A percentile compares a stretch with the other conserved stretches of the same genome.
Evolutionary conservation across 2,329 filamentous ascomycete species (phyloP).

Genomic region (Stachybotrys elegans): DNA sequence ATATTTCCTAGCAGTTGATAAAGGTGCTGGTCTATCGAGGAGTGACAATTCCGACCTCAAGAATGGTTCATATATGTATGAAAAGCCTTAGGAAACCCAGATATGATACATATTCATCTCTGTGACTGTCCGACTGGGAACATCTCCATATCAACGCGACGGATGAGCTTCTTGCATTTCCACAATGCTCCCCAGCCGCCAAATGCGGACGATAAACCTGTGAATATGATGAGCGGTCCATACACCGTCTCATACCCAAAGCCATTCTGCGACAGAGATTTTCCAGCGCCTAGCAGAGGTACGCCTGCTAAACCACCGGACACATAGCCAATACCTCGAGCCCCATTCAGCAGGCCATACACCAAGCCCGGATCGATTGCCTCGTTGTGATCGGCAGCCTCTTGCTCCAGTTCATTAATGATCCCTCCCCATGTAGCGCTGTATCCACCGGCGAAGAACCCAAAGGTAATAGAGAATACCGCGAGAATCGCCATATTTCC

Average conservation of each 20-base stretch:
- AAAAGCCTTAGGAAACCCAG: too few relatives aligned
- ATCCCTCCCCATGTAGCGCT: slow-evolving; percentile 14
- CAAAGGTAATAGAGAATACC: slow-evolving; percentile 11
- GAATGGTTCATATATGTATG: too few relatives aligned
- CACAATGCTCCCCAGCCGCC: slow-evolving; percentile 7
- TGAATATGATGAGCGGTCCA: slow-evolving; percentile 13
- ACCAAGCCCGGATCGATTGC: slow-evolving; percentile 11
- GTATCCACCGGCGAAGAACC: slow-evolving; percentile 12
- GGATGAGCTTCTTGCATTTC: slow-evolving; percentile 1
- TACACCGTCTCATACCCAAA: slow-evolving; percentile 10
- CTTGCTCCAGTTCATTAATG: slow-evolving; percentile 10
- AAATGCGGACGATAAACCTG: slow-evolving; percentile 10
- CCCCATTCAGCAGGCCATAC: slow-evolving; percentile 12
- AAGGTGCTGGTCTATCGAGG: too few relatives aligned
- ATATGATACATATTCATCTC: too few relatives aligned
- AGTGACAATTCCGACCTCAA: too few relatives aligned
- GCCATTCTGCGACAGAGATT: not conserved
- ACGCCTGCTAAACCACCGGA: slow-evolving; percentile 10
- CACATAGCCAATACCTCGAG: slow-evolving; percentile 11
- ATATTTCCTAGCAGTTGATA: too few relatives aligned
- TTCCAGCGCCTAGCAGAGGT: slow-evolving; percentile 8
- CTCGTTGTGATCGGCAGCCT: slow-evolving; percentile 9
- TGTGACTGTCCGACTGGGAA: not conserved
- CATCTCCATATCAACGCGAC: not conserved
- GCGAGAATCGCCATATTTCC: slow-evolving; percentile 8